phyloP scores from a whole-genome alignment of 2,329 filamentous ascomycete species.

The Fusarium brevicatenulatum region DNA sequence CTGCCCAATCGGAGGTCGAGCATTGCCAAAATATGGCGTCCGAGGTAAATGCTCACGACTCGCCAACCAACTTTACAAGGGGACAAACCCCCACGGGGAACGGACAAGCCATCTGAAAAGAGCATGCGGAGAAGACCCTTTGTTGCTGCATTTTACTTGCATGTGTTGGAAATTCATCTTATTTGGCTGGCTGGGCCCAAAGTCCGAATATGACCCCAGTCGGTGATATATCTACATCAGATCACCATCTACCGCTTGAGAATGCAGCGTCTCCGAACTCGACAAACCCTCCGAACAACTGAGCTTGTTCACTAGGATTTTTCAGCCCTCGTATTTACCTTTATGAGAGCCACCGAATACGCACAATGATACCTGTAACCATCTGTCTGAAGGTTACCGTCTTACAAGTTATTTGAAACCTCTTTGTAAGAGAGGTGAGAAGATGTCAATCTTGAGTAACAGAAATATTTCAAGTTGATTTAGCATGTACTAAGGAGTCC shows the following conservation, averaged over 20 bases:
- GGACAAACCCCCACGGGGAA: slow-evolving; percentile 8
- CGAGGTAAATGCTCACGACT: slow-evolving; percentile 28
- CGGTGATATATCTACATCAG: not conserved
- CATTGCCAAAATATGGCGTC: slow-evolving; percentile 40
- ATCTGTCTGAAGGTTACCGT: not conserved
- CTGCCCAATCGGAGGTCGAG: slow-evolving; percentile 36
- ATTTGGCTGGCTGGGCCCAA: not conserved
- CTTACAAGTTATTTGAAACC: not conserved
- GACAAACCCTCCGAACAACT: not conserved
- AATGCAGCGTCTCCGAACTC: not conserved
- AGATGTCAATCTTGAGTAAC: not conserved
- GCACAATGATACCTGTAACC: not conserved
- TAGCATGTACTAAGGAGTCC: no score
- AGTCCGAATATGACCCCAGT: not conserved
- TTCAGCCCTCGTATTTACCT: no score
- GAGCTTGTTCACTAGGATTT: no score
- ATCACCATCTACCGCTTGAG: not conserved
- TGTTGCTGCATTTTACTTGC: not conserved
- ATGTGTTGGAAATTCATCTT: slow-evolving; percentile 1
- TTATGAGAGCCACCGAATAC: not conserved
- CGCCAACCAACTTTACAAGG: not conserved
- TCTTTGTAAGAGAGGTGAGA: not conserved
- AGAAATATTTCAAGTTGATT: not conserved
- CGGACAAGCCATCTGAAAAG: slow-evolving; percentile 12
- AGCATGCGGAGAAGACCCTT: slow-evolving; percentile 22